Base-by-base conservation (phyloP, 163 green algal genomes). In the Volvox carteri region DNA sequence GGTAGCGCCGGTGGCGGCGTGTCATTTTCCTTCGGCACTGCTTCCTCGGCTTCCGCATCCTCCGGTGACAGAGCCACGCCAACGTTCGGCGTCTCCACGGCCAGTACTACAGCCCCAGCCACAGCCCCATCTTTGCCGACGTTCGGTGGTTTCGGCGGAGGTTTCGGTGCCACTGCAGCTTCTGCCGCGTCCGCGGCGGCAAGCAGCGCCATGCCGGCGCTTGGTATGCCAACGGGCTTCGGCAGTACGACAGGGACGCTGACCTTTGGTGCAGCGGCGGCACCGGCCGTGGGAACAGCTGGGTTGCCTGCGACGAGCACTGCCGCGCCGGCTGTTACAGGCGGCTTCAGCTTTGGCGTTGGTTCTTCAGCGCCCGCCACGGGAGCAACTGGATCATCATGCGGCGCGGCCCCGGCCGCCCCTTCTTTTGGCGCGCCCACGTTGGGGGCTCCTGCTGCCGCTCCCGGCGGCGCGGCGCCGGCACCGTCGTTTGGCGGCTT, bases 341-440 rank as follows among this genome's bases (percentile, higher is more conserved):
- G 46, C 50, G 48, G 75, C 12, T 84, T 85, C 39, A 44, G 23
- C 42, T 80, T 80, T 52, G 68, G 68, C 41, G 70, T 11, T 33
- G 73, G 19, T 7, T 28, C 42, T 8, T 5, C 70, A 12, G 42
- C 73, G 18, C 19, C 18, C 73, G 11, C 70, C 8, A 28, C 39
- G 3, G 37, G 70, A 33, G 39, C 39, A 37, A 58, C 70, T 1
- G 70, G 41, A 33, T 56, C 70, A 56, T 35, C 70, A 28, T 37
- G 70, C 35, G 48, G 48, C n/a, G 50, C 46, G 6, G 75, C 35
- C 25, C 50, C 50, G 48, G 46, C 48, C 28, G 35, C 23, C 1
- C 48, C 50, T 1, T 4, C 35, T 0, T 52, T 48, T 50, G 76
- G 76, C 21, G 76, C 76, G 21, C n/a, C 75, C 3, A 44, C 75